Percentiles rank a stretch among this genome's conserved stretches.
Conservation (phyloP, 139 green algal species). For the Micractinium sp. region DNA sequence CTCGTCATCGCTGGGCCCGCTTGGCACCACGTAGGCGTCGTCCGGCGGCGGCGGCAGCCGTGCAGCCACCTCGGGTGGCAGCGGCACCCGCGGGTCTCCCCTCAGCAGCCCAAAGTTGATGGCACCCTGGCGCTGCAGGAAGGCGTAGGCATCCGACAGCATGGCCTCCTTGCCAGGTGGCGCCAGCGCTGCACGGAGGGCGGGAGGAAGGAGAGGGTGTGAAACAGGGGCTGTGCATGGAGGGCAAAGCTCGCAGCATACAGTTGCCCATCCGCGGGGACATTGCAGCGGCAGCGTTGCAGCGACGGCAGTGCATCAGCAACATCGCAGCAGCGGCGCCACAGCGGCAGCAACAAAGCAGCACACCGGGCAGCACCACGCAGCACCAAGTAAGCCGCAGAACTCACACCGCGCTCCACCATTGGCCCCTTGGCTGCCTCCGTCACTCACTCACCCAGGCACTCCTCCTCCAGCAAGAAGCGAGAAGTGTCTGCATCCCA, state of each 20-base stretch:
- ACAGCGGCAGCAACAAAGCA: not conserved
- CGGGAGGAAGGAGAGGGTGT: not conserved
- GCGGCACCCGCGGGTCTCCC: conserved; percentile 37
- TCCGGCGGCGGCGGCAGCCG: conserved; percentile 5
- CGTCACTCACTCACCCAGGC: conserved; percentile 32
- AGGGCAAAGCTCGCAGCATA: not conserved
- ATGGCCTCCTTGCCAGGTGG: conserved; percentile 34
- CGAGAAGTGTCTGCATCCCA: conserved; percentile 56
- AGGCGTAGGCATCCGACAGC: conserved; percentile 53
- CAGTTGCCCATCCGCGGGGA: not conserved
- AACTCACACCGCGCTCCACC: not conserved
- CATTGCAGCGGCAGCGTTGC: not conserved
- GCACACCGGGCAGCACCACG: not conserved
- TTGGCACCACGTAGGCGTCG: not conserved
- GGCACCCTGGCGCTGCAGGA: conserved; percentile 68
- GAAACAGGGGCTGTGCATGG: not conserved
- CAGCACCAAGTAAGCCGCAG: not conserved
- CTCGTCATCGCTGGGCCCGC: conserved; percentile 34
- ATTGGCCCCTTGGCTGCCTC: no score
- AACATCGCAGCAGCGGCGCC: no score
- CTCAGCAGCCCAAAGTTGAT: conserved; percentile 77
- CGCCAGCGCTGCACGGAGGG: not conserved
- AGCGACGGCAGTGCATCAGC: not conserved
- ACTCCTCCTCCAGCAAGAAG: conserved; percentile 48
- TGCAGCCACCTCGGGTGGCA: conserved; percentile 10